Base-by-base conservation (phyloP, 305 asterid genomes). In the Plantago lanceolata region DNA sequence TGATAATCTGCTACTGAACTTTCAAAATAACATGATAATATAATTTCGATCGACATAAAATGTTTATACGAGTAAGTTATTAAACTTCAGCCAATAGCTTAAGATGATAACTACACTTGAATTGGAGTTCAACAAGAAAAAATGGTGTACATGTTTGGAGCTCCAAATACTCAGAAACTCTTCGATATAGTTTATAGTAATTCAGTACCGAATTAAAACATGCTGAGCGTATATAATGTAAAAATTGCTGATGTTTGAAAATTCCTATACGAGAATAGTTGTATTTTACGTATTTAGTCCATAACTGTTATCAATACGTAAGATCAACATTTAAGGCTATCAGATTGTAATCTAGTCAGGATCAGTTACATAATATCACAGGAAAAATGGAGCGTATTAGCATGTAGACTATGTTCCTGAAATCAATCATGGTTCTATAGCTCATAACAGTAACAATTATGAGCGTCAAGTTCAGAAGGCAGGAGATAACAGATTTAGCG, bases 81-180 rank as follows among this genome's bases (percentile, higher is more conserved):
- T 56, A 15, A 14, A 31, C 28, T 56, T 2, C n/a, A 16, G 14
- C 16, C 14, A 26, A 55, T 37, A 55, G 43, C 29, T 3, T 50
- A 18, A 16, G 56, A 15, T 8, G 43, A 55, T 55, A 54, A 24
- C 18, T 14, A 54, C 1, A 16, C 60, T 24, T 55, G 19, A 24
- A 5, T 7, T 55, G 60, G 19, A 55, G 60, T 55, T 54, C 59
- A 54, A 14, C n/a, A 5, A 13, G 35, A 33, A 54, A 54, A 29
- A 24, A 35, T 35, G 19, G 59, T 20, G 11, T 29, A n/a, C n/a
- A n/a, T n/a, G n/a, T 53, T 17, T 6, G 33, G 19, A 26, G 20
- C 33, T 55, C 44, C 17, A 6, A 55, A 6, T 55, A 2, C 17
- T 6, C 18, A 55, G 35, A 52, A 26, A 35, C 19, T 55, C 18